Conservation (phyloP, 2,329 filamentous ascomycete species). For the Onygenales sp. region DNA sequence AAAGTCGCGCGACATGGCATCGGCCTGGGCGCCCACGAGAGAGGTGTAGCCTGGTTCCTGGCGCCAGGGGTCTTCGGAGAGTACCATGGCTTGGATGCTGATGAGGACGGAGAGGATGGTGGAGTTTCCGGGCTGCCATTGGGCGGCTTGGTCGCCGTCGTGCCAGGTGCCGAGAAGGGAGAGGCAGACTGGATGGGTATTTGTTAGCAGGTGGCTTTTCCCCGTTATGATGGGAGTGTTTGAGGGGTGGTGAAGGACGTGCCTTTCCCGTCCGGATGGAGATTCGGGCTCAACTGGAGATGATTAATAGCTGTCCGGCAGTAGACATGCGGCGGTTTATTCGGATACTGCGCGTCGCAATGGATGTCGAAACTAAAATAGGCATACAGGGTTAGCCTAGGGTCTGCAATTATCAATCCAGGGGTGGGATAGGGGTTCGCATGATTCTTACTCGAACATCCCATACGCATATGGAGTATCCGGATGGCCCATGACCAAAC, state of each 20-base stretch:
- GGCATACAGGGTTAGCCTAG: neutral
- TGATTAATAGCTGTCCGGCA: slow-evolving; percentile 41
- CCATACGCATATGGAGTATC: slow-evolving; percentile 47
- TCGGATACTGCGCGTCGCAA: slow-evolving; percentile 35
- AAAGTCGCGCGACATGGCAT: slow-evolving; percentile 18
- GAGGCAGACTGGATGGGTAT: slow-evolving; percentile 34
- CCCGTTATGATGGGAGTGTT: neutral
- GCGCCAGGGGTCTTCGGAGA: slow-evolving; percentile 45
- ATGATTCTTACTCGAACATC: slow-evolving; percentile 35
- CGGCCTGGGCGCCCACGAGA: slow-evolving; percentile 4
- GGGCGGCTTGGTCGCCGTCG: slow-evolving; percentile 28
- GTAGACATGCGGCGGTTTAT: slow-evolving; percentile 30
- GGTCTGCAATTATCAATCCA: neutral
- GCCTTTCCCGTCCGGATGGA: slow-evolving; percentile 42
- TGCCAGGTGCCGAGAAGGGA: slow-evolving; percentile 43
- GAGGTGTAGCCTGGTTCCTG: slow-evolving; percentile 43
- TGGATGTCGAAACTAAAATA: slow-evolving; percentile 38
- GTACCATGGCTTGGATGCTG: slow-evolving; percentile 50
- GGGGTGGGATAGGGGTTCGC: neutral
- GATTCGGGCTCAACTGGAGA: slow-evolving; percentile 42
- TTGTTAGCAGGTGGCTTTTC: slow-evolving; percentile 2
- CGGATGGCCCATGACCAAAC: slow-evolving; percentile 40
- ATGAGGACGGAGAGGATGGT: slow-evolving; percentile 45
- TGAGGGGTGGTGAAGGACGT: slow-evolving; percentile 9
- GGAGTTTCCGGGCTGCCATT: slow-evolving; percentile 38